These are phyloP conservation scores for Ampelocalamus luodianensis DNA, from an alignment of 176 grass and related monocot species.

Conservation along the genomic window DNA sequence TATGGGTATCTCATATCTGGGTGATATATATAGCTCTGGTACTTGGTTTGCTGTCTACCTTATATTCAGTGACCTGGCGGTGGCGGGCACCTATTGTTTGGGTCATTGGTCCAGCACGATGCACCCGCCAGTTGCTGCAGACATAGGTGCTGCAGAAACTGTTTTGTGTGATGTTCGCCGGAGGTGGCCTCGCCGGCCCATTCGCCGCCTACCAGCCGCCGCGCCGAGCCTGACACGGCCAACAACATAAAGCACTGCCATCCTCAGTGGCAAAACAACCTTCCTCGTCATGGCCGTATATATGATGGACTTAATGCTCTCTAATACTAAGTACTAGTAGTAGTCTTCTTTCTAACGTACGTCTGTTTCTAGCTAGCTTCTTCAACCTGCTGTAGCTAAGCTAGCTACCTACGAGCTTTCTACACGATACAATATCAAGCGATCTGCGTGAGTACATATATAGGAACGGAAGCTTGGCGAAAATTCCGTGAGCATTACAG, in stretches of 20 bases:
- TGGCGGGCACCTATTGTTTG: no score
- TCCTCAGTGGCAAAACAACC: background rate
- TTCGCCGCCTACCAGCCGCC: background rate
- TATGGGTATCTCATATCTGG: no score
- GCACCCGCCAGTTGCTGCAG: conserved; percentile 42
- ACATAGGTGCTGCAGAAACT: background rate
- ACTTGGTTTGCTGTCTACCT: no score
- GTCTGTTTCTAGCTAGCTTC: background rate
- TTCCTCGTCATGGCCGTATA: background rate
- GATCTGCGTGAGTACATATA: background rate
- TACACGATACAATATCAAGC: background rate
- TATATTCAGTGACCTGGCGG: no score
- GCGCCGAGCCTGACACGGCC: conserved; percentile 2
- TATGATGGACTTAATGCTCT: no score
- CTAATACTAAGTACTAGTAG: no score
- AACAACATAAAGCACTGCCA: background rate
- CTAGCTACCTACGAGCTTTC: background rate
- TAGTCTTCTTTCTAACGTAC: no score
- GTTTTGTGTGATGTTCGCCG: background rate
- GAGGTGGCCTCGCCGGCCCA: background rate
- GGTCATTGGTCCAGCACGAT: no score
- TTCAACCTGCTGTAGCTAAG: background rate
- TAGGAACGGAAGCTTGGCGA: background rate
- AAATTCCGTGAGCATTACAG: no score
- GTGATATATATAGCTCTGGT: no score